phyloP scores from a whole-genome alignment of 1,284 basidiomycete species.

The Moesziomyces aphidis region DNA sequence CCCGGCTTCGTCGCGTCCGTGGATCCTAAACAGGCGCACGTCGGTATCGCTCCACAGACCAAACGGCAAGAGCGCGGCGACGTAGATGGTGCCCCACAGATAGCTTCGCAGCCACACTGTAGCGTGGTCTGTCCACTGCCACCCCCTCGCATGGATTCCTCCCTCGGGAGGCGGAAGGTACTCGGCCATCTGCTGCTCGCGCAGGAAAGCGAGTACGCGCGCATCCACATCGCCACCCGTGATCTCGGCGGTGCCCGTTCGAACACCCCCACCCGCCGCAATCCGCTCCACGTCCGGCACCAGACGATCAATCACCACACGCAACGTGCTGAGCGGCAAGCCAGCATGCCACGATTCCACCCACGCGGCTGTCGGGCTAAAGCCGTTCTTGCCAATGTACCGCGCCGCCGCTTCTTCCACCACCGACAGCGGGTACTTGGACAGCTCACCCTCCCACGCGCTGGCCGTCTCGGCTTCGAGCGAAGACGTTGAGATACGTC shows the following conservation, averaged over 20 bases:
- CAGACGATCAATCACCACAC: conserved; percentile 41
- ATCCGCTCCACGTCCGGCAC: conserved; percentile 56
- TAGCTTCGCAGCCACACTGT: conserved; percentile 60
- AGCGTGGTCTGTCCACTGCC: conserved; percentile 57
- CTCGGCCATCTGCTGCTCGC: conserved; percentile 44
- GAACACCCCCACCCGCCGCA: conserved; percentile 28
- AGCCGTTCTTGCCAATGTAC: conserved; percentile 57
- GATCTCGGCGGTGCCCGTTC: conserved; percentile 17
- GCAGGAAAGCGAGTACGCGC: conserved; percentile 54
- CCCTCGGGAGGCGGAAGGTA: conserved; percentile 31
- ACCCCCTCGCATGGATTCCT: conserved; percentile 34
- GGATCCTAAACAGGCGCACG: conserved; percentile 39
- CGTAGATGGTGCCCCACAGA: conserved; percentile 63
- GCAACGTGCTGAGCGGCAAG: conserved; percentile 45
- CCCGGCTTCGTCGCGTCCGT: conserved; percentile 8
- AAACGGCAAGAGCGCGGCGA: conserved; percentile 43
- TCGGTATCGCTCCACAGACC: conserved; percentile 54
- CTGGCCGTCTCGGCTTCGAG: not conserved
- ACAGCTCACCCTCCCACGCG: conserved; percentile 23
- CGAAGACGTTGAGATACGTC: conserved; percentile 38
- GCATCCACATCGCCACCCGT: conserved; percentile 52
- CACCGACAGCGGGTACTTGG: conserved; percentile 20
- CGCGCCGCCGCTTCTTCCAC: conserved; percentile 38
- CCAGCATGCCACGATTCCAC: conserved; percentile 51
- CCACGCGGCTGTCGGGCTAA: conserved; percentile 61